A percentile compares a stretch with the other conserved stretches of the same genome.
phyloP scores from a whole-genome alignment of 768 basidiomycete species.

The Lenzites betulinus region DNA sequence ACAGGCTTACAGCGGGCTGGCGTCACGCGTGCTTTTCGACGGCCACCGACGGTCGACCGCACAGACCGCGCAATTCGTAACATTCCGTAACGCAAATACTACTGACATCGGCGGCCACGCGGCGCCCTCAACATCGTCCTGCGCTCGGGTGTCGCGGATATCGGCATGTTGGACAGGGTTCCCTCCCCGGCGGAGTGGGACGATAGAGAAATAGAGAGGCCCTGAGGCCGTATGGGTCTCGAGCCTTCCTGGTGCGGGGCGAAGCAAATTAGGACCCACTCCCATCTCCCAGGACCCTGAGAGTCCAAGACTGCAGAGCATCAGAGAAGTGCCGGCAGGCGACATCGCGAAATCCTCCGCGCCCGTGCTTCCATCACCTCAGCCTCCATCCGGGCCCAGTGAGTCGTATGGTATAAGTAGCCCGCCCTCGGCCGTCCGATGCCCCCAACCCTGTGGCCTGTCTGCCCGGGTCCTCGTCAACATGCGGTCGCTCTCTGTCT shows the following conservation, averaged over 20 bases:
- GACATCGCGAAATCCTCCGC: conserved; percentile 13
- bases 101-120: too few species aligned
- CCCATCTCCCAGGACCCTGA: conserved; percentile 14
- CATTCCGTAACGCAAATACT: not conserved
- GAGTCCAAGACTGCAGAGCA: not conserved
- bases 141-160: not conserved
- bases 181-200: not conserved
- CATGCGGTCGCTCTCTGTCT: conserved; percentile 20
- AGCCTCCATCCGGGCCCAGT: not conserved
- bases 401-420: conserved; percentile 5
- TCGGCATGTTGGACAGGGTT: not conserved
- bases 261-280: not conserved
- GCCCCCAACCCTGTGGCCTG: conserved; percentile 10
- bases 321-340: not conserved
- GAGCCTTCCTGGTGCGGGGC: not conserved
- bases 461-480: conserved; percentile 12
- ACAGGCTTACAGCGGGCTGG: not conserved
- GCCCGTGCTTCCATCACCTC: conserved; percentile 6
- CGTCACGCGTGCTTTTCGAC: not conserved
- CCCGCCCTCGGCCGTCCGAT: not conserved
- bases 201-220: conserved; percentile 2
- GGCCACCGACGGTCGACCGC: too few species aligned
- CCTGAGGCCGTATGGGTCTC: not conserved
- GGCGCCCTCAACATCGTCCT: too few species aligned
- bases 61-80: not conserved